Evolutionary conservation across 2,329 filamentous ascomycete species (phyloP).

Genomic region (Drechslera avenae): DNA sequence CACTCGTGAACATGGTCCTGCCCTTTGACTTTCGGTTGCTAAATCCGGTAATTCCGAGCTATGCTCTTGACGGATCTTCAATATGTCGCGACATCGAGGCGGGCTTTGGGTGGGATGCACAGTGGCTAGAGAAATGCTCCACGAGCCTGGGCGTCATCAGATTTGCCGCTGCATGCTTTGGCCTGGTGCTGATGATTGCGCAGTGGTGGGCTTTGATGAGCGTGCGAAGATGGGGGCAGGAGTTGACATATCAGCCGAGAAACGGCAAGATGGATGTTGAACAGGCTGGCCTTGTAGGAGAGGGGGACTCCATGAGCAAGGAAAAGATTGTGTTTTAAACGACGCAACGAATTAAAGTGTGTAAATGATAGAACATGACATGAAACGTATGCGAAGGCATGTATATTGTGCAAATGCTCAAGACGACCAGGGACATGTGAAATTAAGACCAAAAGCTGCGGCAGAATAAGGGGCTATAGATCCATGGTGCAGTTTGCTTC

Average conservation of each 20-base stretch:
- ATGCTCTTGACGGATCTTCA: slow-evolving; percentile 26
- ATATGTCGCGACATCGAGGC: slow-evolving; percentile 37
- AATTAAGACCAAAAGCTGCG: too few relatives aligned
- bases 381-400: neutral
- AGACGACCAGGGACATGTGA: too few relatives aligned
- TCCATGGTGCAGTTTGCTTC: too few relatives aligned
- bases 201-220: slow-evolving; percentile 44
- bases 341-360: slow-evolving; percentile 10
- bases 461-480: too few relatives aligned
- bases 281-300: slow-evolving; percentile 14
- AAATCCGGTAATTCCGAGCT: slow-evolving; percentile 30
- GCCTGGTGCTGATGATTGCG: slow-evolving; percentile 33
- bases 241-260: slow-evolving; percentile 7
- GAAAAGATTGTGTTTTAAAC: slow-evolving; percentile 17
- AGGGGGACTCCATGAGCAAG: neutral
- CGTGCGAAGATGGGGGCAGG: slow-evolving; percentile 37
- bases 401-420: neutral
- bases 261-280: slow-evolving; percentile 17
- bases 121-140: slow-evolving; percentile 37
- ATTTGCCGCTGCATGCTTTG: slow-evolving; percentile 26
- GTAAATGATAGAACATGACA: neutral
- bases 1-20: slow-evolving; percentile 31
- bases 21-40: slow-evolving; percentile 26
- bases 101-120: slow-evolving; percentile 36
- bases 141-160: slow-evolving; percentile 32